A percentile compares a stretch with the other conserved stretches of the same genome.
phyloP scores from a whole-genome alignment of 495 filamentous ascomycete species.

The Podospora pseudopauciseta region DNA sequence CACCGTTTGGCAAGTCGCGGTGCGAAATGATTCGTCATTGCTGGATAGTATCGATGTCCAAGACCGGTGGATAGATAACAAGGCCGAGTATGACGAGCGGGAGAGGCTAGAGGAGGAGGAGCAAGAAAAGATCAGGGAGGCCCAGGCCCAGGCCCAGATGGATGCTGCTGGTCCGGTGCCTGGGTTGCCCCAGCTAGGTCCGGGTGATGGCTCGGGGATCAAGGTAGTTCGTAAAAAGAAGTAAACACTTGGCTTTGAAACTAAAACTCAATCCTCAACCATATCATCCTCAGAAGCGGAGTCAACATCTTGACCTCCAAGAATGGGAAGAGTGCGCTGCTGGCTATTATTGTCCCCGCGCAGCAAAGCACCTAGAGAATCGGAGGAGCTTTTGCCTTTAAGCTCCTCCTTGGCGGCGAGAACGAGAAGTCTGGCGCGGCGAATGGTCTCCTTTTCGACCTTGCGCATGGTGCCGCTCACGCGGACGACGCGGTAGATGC shows the following conservation, averaged over 20 bases:
- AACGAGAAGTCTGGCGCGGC: conserved; percentile 67
- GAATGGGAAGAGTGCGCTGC: conserved; percentile 41
- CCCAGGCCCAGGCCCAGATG: conserved; percentile 20
- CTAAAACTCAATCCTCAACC: conserved; percentile 18
- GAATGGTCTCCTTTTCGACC: conserved; percentile 82
- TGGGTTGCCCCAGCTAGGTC: conserved; percentile 8
- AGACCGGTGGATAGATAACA: conserved; percentile 88
- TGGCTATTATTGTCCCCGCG: conserved; percentile 26
- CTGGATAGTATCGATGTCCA: conserved; percentile 86
- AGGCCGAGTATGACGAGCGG: conserved; percentile 79
- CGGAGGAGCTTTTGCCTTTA: conserved; percentile 30
- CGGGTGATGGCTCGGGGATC: conserved; percentile 22
- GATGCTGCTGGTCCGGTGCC: background rate
- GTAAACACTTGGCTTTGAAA: conserved; percentile 9
- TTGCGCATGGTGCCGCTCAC: conserved; percentile 94
- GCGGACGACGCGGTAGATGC: conserved; percentile 79
- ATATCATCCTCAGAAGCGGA: conserved; percentile 52
- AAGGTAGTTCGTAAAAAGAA: conserved; percentile 31
- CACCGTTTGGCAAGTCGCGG: conserved; percentile 88
- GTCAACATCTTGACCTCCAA: conserved; percentile 40
- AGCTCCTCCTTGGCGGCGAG: conserved; percentile 53
- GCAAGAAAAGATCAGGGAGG: conserved; percentile 37
- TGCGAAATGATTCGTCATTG: conserved; percentile 74
- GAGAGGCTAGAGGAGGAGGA: conserved; percentile 71
- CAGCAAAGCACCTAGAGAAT: conserved; percentile 42